Conservation (phyloP, 2,329 filamentous ascomycete species). For the Gliomastix tumulicola region DNA sequence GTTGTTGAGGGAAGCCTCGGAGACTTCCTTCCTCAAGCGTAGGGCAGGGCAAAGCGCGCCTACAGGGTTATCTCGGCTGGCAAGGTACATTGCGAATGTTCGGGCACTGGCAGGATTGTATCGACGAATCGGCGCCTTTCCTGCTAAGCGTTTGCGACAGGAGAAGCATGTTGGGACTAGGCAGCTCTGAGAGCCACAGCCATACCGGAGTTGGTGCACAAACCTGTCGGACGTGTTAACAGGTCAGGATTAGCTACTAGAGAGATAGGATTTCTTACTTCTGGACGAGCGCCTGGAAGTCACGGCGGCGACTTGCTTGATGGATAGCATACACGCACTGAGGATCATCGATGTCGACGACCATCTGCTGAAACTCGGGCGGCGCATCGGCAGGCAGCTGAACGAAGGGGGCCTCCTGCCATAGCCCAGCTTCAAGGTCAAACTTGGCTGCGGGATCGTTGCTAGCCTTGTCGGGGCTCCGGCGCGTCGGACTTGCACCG, state of each 20-base stretch:
- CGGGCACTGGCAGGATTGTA: slow-evolving; percentile 79
- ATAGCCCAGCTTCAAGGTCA: slow-evolving; percentile 50
- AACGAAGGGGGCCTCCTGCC: slow-evolving; percentile 54
- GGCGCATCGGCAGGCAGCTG: slow-evolving; percentile 55
- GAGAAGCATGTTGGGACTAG: slow-evolving; percentile 74
- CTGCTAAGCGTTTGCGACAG: slow-evolving; percentile 61
- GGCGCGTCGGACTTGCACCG: background rate
- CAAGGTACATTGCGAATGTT: slow-evolving; percentile 72
- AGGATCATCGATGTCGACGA: slow-evolving; percentile 55
- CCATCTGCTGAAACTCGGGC: slow-evolving; percentile 43
- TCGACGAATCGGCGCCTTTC: slow-evolving; percentile 63
- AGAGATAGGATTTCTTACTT: slow-evolving; percentile 36
- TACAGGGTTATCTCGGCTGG: slow-evolving; percentile 72
- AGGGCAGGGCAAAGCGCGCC: slow-evolving; percentile 56
- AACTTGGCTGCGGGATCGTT: slow-evolving; percentile 17
- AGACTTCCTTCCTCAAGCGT: slow-evolving; percentile 30
- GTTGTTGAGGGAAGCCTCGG: slow-evolving; percentile 34
- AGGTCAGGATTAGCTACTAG: slow-evolving; percentile 1
- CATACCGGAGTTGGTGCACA: slow-evolving; percentile 73
- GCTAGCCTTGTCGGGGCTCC: background rate
- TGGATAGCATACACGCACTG: slow-evolving; percentile 54
- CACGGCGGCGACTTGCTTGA: slow-evolving; percentile 52
- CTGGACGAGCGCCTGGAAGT: slow-evolving; percentile 61
- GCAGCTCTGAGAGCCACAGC: slow-evolving; percentile 65
- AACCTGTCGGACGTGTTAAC: slow-evolving; percentile 48